These are phyloP conservation scores for Cytospora chrysosperma DNA, from an alignment of 2,329 filamentous ascomycete species.

Conservation along the genomic window DNA sequence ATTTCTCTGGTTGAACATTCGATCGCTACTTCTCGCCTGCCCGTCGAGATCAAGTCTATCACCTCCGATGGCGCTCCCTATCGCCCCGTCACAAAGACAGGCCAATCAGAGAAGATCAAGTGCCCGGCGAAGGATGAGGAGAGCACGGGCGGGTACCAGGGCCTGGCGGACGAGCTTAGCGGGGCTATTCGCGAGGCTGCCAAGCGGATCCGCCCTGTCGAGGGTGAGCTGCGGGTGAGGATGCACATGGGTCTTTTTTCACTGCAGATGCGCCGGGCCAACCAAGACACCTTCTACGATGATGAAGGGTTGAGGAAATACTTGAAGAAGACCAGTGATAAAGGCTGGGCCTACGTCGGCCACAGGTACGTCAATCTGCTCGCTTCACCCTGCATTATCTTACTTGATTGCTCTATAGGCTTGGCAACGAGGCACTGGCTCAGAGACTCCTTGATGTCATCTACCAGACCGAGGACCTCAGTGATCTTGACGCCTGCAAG, in stretches of 20 bases:
- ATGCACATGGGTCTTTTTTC: slow-evolving; percentile 15
- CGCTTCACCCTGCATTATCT: not conserved
- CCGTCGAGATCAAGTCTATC: slow-evolving; percentile 6
- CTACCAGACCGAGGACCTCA: slow-evolving; percentile 12
- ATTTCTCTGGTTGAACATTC: not conserved
- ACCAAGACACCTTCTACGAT: not conserved
- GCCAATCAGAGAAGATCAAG: not conserved
- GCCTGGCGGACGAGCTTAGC: not conserved
- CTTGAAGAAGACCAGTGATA: slow-evolving; percentile 5
- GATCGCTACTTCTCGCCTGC: not conserved
- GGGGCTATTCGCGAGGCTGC: slow-evolving; percentile 8
- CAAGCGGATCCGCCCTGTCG: slow-evolving; percentile 12
- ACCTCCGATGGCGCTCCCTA: not conserved
- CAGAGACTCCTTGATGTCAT: slow-evolving; percentile 14
- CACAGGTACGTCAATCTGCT: not conserved
- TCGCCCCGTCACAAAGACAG: not conserved
- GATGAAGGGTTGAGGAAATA: slow-evolving; percentile 5
- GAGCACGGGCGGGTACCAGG: not conserved
- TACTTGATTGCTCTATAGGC: not conserved
- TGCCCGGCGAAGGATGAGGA: not conserved
- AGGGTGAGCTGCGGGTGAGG: slow-evolving; percentile 15
- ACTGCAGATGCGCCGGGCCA: not conserved
- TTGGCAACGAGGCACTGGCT: slow-evolving; percentile 9
- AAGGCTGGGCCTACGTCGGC: slow-evolving; percentile 5
- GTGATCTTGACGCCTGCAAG: not conserved